Base-by-base conservation (phyloP, 352 stramenopile genomes). In the Pythium periplocum region DNA sequence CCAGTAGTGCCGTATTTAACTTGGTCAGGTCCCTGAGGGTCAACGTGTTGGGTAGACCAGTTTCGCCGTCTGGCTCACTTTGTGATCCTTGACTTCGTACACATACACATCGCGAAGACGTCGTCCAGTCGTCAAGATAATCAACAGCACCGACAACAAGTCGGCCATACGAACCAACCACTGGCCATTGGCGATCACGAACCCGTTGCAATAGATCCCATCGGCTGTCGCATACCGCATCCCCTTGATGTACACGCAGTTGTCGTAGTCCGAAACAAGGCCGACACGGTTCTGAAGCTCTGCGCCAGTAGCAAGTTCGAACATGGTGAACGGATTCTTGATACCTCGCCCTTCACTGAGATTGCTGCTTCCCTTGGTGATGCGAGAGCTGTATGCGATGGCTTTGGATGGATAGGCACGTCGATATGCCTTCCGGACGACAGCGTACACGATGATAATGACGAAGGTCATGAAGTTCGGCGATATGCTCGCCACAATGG, bases 171-270 rank as follows among this genome's bases (percentile, higher is more conserved):
- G 55, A 10, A 85, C 62, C 9, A 82, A 54, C 33, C 68, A 80
- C 51, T 78, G 79, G 47, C 65, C 57, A 51, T 78, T 76, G 7
- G 65, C 71, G 48, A 84, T 68, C 8, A 86, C 66, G 45, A 69
- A 86, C 1, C 73, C 76, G 45, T 70, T 80, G 58, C 73, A 71
- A 59, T 81, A 85, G 43, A 87, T 78, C 1, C 69, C 73, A 9
- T 83, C 73, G 32, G 63, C 44, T 2, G 51, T 61, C 39, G 64
- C 68, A 39, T 54, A 72, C 56, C 67, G 66, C 26, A 64, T 51
- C 17, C 59, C 62, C 8, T 67, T 64, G 38, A 71, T 66, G 26
- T 62, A 66, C 30, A 67, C 49, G 56, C 65, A 80, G 43, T 71
- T 85, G 3, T 76, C 63, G 57, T 86, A 82, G 32, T 64, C 62